phyloP scores from a whole-genome alignment of 2,329 filamentous ascomycete genomes.

The Fusarium virguliforme region DNA sequence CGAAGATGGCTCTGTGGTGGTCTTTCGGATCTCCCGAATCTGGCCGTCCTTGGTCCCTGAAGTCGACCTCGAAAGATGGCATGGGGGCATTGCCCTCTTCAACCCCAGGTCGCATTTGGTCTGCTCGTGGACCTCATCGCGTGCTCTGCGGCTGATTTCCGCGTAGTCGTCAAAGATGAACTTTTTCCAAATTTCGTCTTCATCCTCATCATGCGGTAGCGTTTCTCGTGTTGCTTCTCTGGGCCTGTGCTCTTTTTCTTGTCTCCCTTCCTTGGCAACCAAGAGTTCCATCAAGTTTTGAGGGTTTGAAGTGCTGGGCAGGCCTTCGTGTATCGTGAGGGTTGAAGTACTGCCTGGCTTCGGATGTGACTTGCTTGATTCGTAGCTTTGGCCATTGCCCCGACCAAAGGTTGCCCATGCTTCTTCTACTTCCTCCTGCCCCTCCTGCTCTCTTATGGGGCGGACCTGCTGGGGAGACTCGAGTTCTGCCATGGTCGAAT shows the following conservation, averaged over 20 bases:
- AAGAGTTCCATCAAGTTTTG: conserved; percentile 48
- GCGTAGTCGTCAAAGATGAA: conserved; percentile 49
- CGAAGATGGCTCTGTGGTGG: not conserved
- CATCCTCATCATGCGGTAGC: conserved; percentile 40
- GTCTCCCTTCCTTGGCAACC: conserved; percentile 27
- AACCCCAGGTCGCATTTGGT: conserved; percentile 35
- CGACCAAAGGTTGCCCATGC: not conserved
- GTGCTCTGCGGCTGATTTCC: conserved; percentile 43
- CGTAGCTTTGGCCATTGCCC: not conserved
- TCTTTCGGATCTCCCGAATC: not conserved
- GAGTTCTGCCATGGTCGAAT: not conserved
- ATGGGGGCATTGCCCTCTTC: conserved; percentile 14
- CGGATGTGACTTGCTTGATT: conserved; percentile 6
- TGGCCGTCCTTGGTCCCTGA: conserved; percentile 18
- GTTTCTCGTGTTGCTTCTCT: not conserved
- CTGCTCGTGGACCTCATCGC: conserved; percentile 43
- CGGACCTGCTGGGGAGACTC: not conserved
- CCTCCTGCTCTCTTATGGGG: not conserved
- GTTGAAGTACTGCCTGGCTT: conserved; percentile 17
- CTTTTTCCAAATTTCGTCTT: conserved; percentile 53
- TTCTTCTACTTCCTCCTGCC: not conserved
- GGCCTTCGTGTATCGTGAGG: conserved; percentile 13
- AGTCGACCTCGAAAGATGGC: conserved; percentile 42
- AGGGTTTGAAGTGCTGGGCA: conserved; percentile 23
- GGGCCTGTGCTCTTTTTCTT: not conserved